Conservation (phyloP, 2,329 filamentous ascomycete genomes). For the Fusarium ramigenum region DNA sequence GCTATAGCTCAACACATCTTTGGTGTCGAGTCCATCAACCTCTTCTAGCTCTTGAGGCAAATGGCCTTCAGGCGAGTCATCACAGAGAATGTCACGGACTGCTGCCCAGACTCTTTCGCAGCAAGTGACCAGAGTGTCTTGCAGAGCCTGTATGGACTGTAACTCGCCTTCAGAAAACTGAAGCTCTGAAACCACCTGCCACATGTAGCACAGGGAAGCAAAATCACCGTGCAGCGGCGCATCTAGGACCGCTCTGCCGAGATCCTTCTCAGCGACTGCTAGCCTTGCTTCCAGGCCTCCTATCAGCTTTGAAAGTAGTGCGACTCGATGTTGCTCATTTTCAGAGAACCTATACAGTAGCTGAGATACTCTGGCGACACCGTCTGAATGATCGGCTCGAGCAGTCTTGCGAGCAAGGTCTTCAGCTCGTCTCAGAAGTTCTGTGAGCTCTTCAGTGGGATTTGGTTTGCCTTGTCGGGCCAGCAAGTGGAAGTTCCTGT, state of each 20-base stretch:
- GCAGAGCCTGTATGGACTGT: slow-evolving; percentile 52
- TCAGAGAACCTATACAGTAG: slow-evolving; percentile 70
- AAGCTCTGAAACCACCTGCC: slow-evolving; percentile 59
- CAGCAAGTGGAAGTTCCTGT: slow-evolving; percentile 39
- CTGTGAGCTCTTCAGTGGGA: slow-evolving; percentile 49
- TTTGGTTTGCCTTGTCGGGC: slow-evolving; percentile 10
- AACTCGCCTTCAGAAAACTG: slow-evolving; percentile 52
- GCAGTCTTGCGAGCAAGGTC: slow-evolving; percentile 74
- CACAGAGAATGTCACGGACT: slow-evolving; percentile 82
- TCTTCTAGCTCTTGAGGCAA: slow-evolving; percentile 80
- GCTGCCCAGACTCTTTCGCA: slow-evolving; percentile 79
- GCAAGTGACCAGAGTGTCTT: slow-evolving; percentile 65
- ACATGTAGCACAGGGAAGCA: slow-evolving; percentile 69
- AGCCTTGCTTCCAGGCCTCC: slow-evolving; percentile 72
- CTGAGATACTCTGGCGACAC: slow-evolving; percentile 80
- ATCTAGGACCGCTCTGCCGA: slow-evolving; percentile 72
- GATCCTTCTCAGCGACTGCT: slow-evolving; percentile 67
- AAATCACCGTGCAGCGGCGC: slow-evolving; percentile 76
- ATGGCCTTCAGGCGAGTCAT: slow-evolving; percentile 94
- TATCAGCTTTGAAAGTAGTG: slow-evolving; percentile 67
- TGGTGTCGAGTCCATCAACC: slow-evolving; percentile 77
- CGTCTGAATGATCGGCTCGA: slow-evolving; percentile 91
- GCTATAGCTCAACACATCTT: slow-evolving; percentile 91
- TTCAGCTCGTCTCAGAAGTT: slow-evolving; percentile 64
- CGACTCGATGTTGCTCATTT: slow-evolving; percentile 53